Base-by-base conservation (phyloP, 2,329 filamentous ascomycete species). In the Alternaria consortialis region DNA sequence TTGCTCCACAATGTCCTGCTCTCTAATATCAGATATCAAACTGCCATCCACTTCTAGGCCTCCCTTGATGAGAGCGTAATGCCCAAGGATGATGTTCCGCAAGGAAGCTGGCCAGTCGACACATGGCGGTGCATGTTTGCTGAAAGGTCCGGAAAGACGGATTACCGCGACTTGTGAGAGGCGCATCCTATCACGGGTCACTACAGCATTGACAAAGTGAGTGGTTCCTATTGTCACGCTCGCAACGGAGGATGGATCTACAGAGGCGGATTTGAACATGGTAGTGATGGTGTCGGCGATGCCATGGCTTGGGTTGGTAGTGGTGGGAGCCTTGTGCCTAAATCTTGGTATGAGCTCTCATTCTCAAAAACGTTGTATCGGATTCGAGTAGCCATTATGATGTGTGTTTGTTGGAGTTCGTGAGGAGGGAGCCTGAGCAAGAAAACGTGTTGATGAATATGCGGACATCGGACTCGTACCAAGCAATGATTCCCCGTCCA, bases 191-290 rank as follows among this genome's bases (percentile, higher is more conserved):
- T 87, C 83, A 9, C 81, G 80, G 48, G 84, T 83, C 11, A 85
- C 76, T 7, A 86, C 81, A 6, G 83, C 83, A 60, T 85, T 85
- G 46, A 85, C 79, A 60, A 85, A 85, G 71, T 84, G 73, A 0
- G 84, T 86, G 2, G 83, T 85, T 27, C 84, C 84, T 52, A 86
- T 81, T 7, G 82, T 84, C 5, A 85, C 80, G 58, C 81, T 83
- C 15, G 74, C 77, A 55, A 84, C 74, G 2, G 67, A 65, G 13
- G 63, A 57, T 15, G 76, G 72, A 15, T 74, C 64, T 17, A 79
- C 69, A 3, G 65, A 69, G 5, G 75, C 72, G 1, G 71, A 68
- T 29, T 70, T 66, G 67, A 79, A 77, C 74, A 79, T 78, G 8
- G 73, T 74, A 4, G 69, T 75, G 44, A 80, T 77, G 15, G 75